Base-by-base conservation (phyloP, 768 basidiomycete species). In the Melanogaster broomeanus region DNA sequence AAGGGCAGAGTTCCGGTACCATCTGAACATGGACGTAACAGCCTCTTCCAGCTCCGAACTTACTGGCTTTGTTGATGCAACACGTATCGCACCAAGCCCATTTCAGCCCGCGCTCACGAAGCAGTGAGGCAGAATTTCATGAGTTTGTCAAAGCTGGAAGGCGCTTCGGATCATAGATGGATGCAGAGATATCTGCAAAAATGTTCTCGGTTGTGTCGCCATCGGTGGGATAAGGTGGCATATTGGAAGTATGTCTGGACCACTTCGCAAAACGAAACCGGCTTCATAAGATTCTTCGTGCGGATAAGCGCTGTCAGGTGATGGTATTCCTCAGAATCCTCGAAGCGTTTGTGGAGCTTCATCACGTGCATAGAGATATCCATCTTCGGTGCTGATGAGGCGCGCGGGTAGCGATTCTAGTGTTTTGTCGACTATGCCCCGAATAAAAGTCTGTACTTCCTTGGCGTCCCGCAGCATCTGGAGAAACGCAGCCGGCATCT, bases 21-120 rank as follows among this genome's bases (percentile, higher is more conserved):
- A 57, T 24, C 42, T 28, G 40, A 53, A 57, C 52, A 53, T 49
- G 18, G 48, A 53, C 18, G 40, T 49, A 22, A 45, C 42, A 15
- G 55, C 41, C 25, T 49, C 42, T 16, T 52, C 49, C 4, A 62
- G 45, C 37, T 60, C 56, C 4, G 59, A 48, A 31, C 55, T n/a
- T 61, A 39, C 58, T 57, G 6, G 46, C 28, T 25, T 57, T n/a
- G n/a, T n/a, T n/a, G n/a, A n/a, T n/a, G n/a, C n/a, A n/a, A n/a
- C n/a, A n/a, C n/a, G n/a, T n/a, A 22, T 57, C 41, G 15, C 45
- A 47, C 53, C 52, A 52, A 35, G 50, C 52, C 40, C 45, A 51
- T 16, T 30, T 12, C 34, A 39, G 33, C 24, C 43, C 38, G 19
- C 16, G 31, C 22, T 21, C 11, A 24, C 37, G 34, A 16, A n/a